phyloP scores from a whole-genome alignment of 305 asterid species.

The Petunia hybrid region DNA sequence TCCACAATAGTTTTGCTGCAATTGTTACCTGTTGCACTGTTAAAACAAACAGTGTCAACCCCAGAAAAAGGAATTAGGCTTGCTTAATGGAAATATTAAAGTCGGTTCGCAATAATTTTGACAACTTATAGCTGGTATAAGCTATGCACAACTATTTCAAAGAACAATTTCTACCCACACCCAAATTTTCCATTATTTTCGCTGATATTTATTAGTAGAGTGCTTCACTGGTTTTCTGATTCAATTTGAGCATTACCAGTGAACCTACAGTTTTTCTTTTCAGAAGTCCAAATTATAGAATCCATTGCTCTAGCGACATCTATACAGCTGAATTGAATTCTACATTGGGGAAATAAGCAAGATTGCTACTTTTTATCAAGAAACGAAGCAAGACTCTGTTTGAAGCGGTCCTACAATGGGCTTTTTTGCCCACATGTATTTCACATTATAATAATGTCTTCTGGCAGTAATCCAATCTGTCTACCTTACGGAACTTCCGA shows the following conservation, averaged over 20 bases:
- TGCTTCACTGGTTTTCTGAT: not conserved
- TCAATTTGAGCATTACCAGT: not conserved
- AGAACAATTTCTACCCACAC: not conserved
- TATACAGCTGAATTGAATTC: not conserved
- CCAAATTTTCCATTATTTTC: not conserved
- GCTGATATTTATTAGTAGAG: not conserved
- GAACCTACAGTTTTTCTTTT: not conserved
- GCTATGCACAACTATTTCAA: not conserved
- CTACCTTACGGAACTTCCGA: not conserved
- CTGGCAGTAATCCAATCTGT: constrained; percentile 5
- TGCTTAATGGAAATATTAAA: not conserved
- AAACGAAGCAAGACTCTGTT: not conserved
- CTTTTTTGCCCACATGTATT: not conserved
- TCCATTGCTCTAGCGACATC: not conserved
- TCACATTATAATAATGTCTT: not conserved
- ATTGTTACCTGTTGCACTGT: not conserved
- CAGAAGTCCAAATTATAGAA: not conserved
- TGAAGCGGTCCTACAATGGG: not conserved
- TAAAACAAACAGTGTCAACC: not conserved
- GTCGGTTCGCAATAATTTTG: not conserved
- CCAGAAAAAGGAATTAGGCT: not conserved
- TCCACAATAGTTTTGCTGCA: not conserved
- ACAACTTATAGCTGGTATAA: not conserved
- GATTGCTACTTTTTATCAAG: too few species aligned
- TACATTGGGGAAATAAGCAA: not conserved